These are phyloP conservation scores for Epichloe festucae DNA, from an alignment of 2,329 filamentous ascomycete species.

Conservation along the genomic window DNA sequence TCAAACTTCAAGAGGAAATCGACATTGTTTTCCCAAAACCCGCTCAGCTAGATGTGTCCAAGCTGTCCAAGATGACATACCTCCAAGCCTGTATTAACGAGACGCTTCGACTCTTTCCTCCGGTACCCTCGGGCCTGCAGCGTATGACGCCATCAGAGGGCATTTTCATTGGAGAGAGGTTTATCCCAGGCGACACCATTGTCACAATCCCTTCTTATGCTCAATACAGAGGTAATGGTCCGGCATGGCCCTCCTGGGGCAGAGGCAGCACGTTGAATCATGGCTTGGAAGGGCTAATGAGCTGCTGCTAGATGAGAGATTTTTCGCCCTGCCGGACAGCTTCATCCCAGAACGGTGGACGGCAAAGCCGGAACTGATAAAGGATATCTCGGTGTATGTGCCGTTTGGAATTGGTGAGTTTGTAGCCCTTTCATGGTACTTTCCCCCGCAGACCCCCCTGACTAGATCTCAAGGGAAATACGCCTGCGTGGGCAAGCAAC, in stretches of 20 bases:
- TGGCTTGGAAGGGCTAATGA: background rate
- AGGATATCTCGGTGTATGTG: conserved; percentile 11
- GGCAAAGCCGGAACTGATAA: conserved; percentile 15
- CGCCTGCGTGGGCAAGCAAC: conserved; percentile 23
- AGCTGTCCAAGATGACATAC: conserved; percentile 13
- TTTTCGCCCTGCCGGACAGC: conserved; percentile 9
- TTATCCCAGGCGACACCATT: conserved; percentile 24
- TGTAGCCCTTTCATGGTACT: background rate
- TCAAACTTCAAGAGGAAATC: conserved; percentile 25
- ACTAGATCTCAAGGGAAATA: conserved; percentile 14
- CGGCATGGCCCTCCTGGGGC: no score
- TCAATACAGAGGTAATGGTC: conserved; percentile 4
- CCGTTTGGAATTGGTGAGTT: conserved; percentile 16
- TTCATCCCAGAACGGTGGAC: conserved; percentile 25
- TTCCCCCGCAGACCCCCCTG: background rate
- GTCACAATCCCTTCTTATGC: conserved; percentile 13
- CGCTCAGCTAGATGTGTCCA: conserved; percentile 7
- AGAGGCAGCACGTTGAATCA: background rate
- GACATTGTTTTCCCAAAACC: conserved; percentile 6
- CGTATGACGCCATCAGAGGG: conserved; percentile 26
- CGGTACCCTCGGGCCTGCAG: conserved; percentile 21
- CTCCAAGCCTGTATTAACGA: conserved; percentile 28
- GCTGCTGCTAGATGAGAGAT: conserved; percentile 7
- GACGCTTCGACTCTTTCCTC: conserved; percentile 23
- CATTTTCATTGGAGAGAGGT: conserved; percentile 15